Percentiles rank a stretch among this genome's conserved stretches.
These are phyloP conservation scores for Cochlearia excelsa DNA, from an alignment of 345 rosid genomes.

Conservation along the genomic window DNA sequence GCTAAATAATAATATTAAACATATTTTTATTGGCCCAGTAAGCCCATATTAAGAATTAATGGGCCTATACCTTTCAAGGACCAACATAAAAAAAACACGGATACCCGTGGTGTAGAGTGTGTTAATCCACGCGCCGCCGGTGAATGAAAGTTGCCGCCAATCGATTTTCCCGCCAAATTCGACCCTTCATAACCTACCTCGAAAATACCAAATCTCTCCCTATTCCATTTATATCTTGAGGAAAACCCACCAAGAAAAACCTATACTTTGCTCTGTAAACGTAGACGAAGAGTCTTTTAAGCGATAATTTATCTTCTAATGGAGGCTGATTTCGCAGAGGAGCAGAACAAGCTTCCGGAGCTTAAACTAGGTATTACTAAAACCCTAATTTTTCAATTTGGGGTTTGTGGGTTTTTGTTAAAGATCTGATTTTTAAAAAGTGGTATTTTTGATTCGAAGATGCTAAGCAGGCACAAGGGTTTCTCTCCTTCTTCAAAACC, in stretches of 20 bases:
- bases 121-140: constrained; percentile 35
- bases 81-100: neutral
- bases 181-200: constrained; percentile 10
- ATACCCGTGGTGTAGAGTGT: constrained; percentile 5
- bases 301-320: constrained; percentile 30
- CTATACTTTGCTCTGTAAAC: neutral
- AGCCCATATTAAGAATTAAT: constrained; percentile 1
- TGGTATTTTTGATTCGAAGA: constrained; percentile 41
- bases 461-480: constrained; percentile 96
- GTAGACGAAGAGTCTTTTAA: too few relatives aligned
- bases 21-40: constrained; percentile 11
- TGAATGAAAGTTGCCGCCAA: constrained; percentile 28
- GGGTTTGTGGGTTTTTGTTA: constrained; percentile 31
- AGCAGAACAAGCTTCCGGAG: constrained; percentile 80
- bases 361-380: constrained; percentile 66
- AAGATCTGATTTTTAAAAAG: neutral
- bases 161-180: constrained; percentile 61
- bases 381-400: constrained; percentile 24
- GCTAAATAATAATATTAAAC: neutral
- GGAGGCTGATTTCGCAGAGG: constrained; percentile 49
- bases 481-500: constrained; percentile 90
- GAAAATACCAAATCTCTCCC: constrained; percentile 3
- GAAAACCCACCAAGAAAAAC: neutral
- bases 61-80: constrained; percentile 21
- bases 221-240: constrained; percentile 2